Conservation (phyloP, 2,329 filamentous ascomycete species). For the Trichoderma simmonsii region DNA sequence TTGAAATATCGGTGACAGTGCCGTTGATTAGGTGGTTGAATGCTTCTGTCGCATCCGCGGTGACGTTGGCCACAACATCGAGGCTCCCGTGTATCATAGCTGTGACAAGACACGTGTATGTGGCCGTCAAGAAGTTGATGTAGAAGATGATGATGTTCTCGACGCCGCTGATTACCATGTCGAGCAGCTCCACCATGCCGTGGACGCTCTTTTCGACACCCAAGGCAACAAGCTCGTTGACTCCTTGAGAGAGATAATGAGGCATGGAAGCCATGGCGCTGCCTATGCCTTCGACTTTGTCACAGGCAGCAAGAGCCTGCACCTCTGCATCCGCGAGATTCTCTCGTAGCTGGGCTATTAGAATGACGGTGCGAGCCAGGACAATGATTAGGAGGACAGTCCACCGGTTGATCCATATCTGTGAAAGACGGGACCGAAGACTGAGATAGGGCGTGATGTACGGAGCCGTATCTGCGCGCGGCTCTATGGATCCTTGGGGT, state of each 20-base stretch:
- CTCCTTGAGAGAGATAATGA: slow-evolving; percentile 83
- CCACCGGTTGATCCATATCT: slow-evolving; percentile 98
- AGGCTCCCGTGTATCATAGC: slow-evolving; percentile 77
- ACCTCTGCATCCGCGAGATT: slow-evolving; percentile 72
- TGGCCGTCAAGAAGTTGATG: slow-evolving; percentile 86
- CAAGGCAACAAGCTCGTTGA: slow-evolving; percentile 79
- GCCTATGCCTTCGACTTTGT: slow-evolving; percentile 86
- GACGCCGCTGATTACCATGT: slow-evolving; percentile 76
- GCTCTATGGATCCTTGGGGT: slow-evolving; percentile 31
- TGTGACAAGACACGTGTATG: slow-evolving; percentile 85
- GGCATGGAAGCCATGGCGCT: slow-evolving; percentile 98
- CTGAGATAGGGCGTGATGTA: slow-evolving; percentile 88
- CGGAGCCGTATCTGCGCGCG: slow-evolving; percentile 56
- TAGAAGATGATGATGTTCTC: slow-evolving; percentile 87
- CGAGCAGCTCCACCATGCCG: slow-evolving; percentile 74
- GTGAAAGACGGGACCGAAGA: slow-evolving; percentile 82
- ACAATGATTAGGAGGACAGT: slow-evolving; percentile 85
- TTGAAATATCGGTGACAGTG: slow-evolving; percentile 59
- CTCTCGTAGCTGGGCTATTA: slow-evolving; percentile 67
- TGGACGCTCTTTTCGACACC: slow-evolving; percentile 78
- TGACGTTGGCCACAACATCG: slow-evolving; percentile 57
- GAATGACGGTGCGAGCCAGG: slow-evolving; percentile 74
- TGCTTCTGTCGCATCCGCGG: slow-evolving; percentile 50
- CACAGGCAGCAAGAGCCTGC: slow-evolving; percentile 85
- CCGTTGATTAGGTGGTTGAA: slow-evolving; percentile 50